Evolutionary conservation across 78 protist species (phyloP).

Genomic region (Planoprotostelium fungivorum): DNA sequence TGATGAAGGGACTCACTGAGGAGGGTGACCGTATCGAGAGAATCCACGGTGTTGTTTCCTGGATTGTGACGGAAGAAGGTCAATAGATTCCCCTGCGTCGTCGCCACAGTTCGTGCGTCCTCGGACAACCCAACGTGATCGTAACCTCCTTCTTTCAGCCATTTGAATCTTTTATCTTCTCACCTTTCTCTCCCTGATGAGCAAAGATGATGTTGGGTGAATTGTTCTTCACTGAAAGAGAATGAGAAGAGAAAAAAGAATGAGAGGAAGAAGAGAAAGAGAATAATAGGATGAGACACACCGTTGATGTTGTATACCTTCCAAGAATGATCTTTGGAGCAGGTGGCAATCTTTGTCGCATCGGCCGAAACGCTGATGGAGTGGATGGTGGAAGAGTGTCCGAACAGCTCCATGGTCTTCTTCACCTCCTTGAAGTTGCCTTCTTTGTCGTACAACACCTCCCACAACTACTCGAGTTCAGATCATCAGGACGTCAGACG

Average conservation of each 20-base stretch:
- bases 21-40: not conserved
- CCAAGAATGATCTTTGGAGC: not conserved
- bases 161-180: not conserved
- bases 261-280: not conserved
- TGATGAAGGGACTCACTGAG: not conserved
- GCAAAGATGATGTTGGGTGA: not conserved
- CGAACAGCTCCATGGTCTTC: not conserved
- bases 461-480: not conserved
- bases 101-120: not conserved
- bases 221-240: not conserved
- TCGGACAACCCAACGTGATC: not conserved
- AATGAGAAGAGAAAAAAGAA: not conserved
- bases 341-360: not conserved
- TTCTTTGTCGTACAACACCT: not conserved
- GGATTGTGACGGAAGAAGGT: not conserved
- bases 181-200: not conserved
- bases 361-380: not conserved
- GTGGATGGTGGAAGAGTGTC: not conserved
- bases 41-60: not conserved
- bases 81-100: not conserved
- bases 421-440: not conserved
- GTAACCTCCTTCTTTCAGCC: not conserved
- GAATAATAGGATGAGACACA: not conserved
- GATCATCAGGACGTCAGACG: not conserved
- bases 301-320: not conserved